Evolutionary conservation across 2,329 filamentous ascomycete species (phyloP).

Genomic region (Pseudogymnoascus pannorum): DNA sequence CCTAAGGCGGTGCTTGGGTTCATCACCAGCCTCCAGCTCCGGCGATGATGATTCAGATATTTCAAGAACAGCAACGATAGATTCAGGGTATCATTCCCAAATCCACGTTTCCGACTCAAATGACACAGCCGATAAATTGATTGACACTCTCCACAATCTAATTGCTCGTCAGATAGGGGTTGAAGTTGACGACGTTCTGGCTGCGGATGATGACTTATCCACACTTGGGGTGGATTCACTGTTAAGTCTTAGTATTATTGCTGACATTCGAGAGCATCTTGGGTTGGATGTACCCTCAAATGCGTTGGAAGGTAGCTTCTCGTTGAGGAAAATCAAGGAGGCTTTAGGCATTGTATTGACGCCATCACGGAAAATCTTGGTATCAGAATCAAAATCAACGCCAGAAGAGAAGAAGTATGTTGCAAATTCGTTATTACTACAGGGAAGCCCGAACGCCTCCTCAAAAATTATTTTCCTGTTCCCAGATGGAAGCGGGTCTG

Average conservation of each 20-base stretch:
- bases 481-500: conserved; percentile 42
- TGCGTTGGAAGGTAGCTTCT: conserved; percentile 53
- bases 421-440: conserved; percentile 31
- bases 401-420: conserved; percentile 29
- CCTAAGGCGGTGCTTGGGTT: conserved; percentile 41
- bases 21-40: too few species aligned
- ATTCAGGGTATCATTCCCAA: too few species aligned
- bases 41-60: too few species aligned
- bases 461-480: conserved; percentile 38
- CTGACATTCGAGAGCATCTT: conserved; percentile 46
- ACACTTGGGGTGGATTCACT: conserved; percentile 53
- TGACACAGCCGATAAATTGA: conserved; percentile 39
- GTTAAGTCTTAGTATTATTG: conserved; percentile 49
- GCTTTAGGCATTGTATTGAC: conserved; percentile 44
- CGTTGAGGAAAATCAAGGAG: conserved; percentile 58
- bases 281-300: conserved; percentile 49
- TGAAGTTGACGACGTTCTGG: conserved; percentile 53
- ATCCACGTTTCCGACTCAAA: conserved; percentile 31
- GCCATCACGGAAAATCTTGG: conserved; percentile 24
- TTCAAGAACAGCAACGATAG: too few species aligned
- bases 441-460: conserved; percentile 42
- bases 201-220: conserved; percentile 45
- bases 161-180: conserved; percentile 67
- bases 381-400: conserved; percentile 25
- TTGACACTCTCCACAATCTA: conserved; percentile 52